Percentiles rank a stretch among this genome's conserved stretches.
These are phyloP conservation scores for Lachnellula arida DNA, from an alignment of 2,329 filamentous ascomycete species.

Conservation along the genomic window DNA sequence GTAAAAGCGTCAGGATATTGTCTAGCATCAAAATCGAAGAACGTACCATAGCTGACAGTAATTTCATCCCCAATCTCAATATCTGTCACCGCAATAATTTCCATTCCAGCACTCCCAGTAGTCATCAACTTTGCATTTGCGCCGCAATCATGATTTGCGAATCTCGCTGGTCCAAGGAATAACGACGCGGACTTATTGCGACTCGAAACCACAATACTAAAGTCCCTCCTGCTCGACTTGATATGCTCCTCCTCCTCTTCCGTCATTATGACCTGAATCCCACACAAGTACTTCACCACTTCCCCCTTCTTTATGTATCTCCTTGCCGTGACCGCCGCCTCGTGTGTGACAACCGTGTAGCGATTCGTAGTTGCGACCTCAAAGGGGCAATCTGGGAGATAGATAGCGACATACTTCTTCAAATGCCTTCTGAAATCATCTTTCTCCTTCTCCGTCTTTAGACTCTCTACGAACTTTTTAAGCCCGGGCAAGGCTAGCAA, in stretches of 20 bases:
- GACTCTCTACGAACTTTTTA: conserved; percentile 60
- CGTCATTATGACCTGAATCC: conserved; percentile 89
- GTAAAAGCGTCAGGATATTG: not conserved
- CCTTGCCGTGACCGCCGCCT: conserved; percentile 81
- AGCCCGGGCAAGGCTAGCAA: conserved; percentile 70
- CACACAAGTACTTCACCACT: conserved; percentile 83
- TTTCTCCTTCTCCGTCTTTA: conserved; percentile 74
- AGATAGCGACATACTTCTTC: conserved; percentile 87
- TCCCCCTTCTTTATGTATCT: conserved; percentile 76
- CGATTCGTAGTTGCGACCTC: conserved; percentile 92
- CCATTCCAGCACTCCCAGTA: conserved; percentile 78
- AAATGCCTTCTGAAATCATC: conserved; percentile 83
- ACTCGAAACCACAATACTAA: conserved; percentile 93
- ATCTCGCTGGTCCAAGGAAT: conserved; percentile 91
- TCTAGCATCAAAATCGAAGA: not conserved
- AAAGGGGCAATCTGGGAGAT: conserved; percentile 88
- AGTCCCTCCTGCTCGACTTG: conserved; percentile 80
- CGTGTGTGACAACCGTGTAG: conserved; percentile 86
- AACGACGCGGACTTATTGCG: conserved; percentile 85
- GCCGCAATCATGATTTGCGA: conserved; percentile 95
- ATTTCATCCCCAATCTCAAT: conserved; percentile 91
- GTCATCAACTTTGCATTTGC: conserved; percentile 88
- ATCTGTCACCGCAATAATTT: conserved; percentile 77
- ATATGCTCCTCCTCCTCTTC: conserved; percentile 84
- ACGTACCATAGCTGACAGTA: conserved; percentile 75